A percentile compares a stretch with the other conserved stretches of the same genome.
These are phyloP conservation scores for Clarireedia sp. DNA, from an alignment of 2,329 filamentous ascomycete genomes.

Conservation along the genomic window DNA sequence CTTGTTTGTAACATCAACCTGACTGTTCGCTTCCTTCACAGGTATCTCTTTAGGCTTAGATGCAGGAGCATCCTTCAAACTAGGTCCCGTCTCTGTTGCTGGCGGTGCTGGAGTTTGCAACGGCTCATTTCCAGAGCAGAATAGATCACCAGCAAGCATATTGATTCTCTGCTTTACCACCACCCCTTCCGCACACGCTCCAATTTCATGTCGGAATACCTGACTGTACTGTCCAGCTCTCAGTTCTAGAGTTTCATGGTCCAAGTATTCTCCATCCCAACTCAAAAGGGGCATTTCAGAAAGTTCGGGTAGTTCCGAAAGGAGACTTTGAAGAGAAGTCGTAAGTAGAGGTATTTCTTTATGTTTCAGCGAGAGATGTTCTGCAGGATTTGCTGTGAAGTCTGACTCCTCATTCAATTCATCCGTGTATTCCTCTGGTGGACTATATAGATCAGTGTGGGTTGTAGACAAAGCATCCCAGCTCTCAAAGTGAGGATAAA, in stretches of 20 bases:
- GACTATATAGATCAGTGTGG: conserved; percentile 65
- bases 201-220: conserved; percentile 55
- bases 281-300: conserved; percentile 50
- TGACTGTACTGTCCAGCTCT: conserved; percentile 45
- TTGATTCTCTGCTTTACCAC: conserved; percentile 14
- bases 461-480: conserved; percentile 53
- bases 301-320: conserved; percentile 38
- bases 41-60: not conserved
- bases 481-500: conserved; percentile 62
- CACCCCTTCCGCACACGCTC: conserved; percentile 45
- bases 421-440: conserved; percentile 58
- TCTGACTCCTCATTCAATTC: conserved; percentile 12
- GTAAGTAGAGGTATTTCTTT: conserved; percentile 35
- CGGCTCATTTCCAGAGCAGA: conserved; percentile 22
- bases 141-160: conserved; percentile 21
- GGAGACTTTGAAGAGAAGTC: conserved; percentile 42
- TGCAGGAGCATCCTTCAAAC: not conserved
- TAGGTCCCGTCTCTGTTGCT: not conserved
- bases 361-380: conserved; percentile 22
- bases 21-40: not conserved
- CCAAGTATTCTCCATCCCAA: conserved; percentile 51
- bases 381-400: conserved; percentile 23
- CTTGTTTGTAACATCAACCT: not conserved
- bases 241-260: conserved; percentile 34
- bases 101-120: not conserved